phyloP scores from a whole-genome alignment of 2,329 filamentous ascomycete genomes.

The Furcasterigmium sp. region DNA sequence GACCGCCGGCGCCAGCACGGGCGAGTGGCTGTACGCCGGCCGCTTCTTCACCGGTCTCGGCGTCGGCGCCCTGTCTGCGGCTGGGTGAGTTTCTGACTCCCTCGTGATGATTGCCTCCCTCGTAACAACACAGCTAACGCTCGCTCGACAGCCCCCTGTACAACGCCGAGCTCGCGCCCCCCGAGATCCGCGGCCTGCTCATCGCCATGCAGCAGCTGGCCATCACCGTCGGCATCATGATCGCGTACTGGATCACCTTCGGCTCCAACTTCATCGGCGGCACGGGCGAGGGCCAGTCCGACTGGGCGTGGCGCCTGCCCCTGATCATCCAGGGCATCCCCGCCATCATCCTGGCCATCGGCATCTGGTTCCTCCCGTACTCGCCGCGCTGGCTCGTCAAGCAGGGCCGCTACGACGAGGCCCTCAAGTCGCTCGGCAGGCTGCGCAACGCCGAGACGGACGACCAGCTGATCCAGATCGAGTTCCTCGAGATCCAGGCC shows the following conservation, averaged over 20 bases:
- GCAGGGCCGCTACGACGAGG: slow-evolving; percentile 22
- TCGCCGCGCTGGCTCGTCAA: slow-evolving; percentile 28
- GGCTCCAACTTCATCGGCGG: slow-evolving; percentile 36
- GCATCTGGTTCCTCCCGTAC: slow-evolving; percentile 47
- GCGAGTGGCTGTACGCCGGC: slow-evolving; percentile 15
- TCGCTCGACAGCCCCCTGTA: slow-evolving; percentile 25
- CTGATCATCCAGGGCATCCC: slow-evolving; percentile 48
- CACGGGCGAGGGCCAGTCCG: slow-evolving; percentile 35
- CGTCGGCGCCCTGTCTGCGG: slow-evolving; percentile 39
- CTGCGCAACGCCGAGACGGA: slow-evolving; percentile 24
- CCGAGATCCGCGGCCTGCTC: slow-evolving; percentile 41
- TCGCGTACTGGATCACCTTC: slow-evolving; percentile 37
- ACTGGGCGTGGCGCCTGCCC: slow-evolving; percentile 39
- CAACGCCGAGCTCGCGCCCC: slow-evolving; percentile 42
- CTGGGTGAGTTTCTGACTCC: slow-evolving; percentile 19
- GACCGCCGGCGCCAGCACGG: slow-evolving; percentile 11
- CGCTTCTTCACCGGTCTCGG: slow-evolving; percentile 43
- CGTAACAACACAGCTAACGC: no score
- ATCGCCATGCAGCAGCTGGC: slow-evolving; percentile 37
- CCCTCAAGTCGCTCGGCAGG: slow-evolving; percentile 21
- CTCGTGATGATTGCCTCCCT: no score
- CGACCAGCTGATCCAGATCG: slow-evolving; percentile 20
- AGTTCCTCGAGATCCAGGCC: slow-evolving; percentile 29
- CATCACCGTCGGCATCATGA: slow-evolving; percentile 35
- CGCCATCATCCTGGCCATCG: slow-evolving; percentile 46